Percentiles rank a stretch among this genome's conserved stretches.
These are phyloP conservation scores for Podosphaera fusca DNA, from an alignment of 2,329 filamentous ascomycete species.

Conservation along the genomic window DNA sequence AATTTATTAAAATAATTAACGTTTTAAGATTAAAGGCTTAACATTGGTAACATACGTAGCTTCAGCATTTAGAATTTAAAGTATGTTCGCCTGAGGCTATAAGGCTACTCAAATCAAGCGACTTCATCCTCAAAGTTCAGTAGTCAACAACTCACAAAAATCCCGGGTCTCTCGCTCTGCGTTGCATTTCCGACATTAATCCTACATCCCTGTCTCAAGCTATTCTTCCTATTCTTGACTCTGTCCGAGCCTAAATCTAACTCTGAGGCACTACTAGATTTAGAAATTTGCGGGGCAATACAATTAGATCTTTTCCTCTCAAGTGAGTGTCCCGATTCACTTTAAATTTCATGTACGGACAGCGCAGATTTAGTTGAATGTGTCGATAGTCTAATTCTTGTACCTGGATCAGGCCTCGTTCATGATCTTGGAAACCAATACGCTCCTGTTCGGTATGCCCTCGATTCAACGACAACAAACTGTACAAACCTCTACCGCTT, in stretches of 20 bases:
- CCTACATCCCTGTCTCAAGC: background rate
- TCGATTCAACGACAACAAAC: slow-evolving; percentile 29
- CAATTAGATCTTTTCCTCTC: slow-evolving; percentile 5
- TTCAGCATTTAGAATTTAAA: too few relatives aligned
- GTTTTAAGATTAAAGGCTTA: too few relatives aligned
- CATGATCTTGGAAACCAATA: background rate
- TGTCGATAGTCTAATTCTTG: slow-evolving; percentile 7
- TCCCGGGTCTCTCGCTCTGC: background rate
- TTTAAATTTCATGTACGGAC: background rate
- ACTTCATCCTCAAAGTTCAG: background rate
- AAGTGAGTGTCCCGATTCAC: slow-evolving; percentile 7
- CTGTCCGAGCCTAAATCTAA: background rate
- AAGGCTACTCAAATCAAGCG: background rate
- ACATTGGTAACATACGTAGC: too few relatives aligned
- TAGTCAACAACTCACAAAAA: background rate
- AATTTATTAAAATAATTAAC: too few relatives aligned
- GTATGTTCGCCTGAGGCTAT: background rate
- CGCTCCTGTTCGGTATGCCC: slow-evolving; percentile 21
- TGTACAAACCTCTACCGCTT: slow-evolving; percentile 22
- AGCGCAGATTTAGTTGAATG: background rate
- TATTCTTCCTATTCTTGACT: background rate
- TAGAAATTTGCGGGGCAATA: slow-evolving; percentile 15
- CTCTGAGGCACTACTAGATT: slow-evolving; percentile 5
- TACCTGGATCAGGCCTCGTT: background rate
- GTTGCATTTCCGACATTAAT: background rate